These are phyloP conservation scores for Margaritispora aquatica DNA, from an alignment of 495 filamentous ascomycete species.

Conservation along the genomic window DNA sequence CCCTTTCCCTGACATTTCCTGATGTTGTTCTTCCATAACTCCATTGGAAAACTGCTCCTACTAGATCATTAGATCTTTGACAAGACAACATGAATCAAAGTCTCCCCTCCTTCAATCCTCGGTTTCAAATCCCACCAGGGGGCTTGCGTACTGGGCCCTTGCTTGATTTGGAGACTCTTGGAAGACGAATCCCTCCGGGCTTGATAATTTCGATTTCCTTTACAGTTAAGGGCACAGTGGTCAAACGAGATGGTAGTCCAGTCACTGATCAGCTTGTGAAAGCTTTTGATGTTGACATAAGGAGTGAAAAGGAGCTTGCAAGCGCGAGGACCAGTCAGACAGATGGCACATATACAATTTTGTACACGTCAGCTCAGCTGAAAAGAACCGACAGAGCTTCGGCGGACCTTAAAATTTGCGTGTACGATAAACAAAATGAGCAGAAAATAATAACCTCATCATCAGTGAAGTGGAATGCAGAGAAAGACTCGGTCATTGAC, in stretches of 20 bases:
- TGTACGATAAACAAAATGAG: not conserved
- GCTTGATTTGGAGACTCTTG: too few species aligned
- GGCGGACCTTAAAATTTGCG: not conserved
- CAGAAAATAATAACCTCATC: not conserved
- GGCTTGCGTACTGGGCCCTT: too few species aligned
- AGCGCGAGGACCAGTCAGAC: not conserved
- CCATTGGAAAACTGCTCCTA: too few species aligned
- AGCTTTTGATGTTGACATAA: not conserved
- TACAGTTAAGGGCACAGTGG: not conserved
- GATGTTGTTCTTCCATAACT: too few species aligned
- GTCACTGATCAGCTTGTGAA: not conserved
- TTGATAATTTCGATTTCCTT: too few species aligned
- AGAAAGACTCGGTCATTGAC: not conserved
- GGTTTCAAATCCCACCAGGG: too few species aligned
- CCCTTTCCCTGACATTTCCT: too few species aligned
- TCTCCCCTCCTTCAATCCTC: too few species aligned
- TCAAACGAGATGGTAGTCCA: not conserved
- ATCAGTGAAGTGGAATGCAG: not conserved
- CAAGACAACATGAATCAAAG: too few species aligned
- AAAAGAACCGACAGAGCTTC: not conserved
- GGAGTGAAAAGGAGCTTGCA: not conserved
- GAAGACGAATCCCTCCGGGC: too few species aligned
- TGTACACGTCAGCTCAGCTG: not conserved
- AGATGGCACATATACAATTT: not conserved
- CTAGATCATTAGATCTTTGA: too few species aligned